Percentiles rank a stretch among this genome's conserved stretches.
Evolutionary conservation across 352 stramenopile species (phyloP).

Genomic region (Thraustochytrium striatum): DNA sequence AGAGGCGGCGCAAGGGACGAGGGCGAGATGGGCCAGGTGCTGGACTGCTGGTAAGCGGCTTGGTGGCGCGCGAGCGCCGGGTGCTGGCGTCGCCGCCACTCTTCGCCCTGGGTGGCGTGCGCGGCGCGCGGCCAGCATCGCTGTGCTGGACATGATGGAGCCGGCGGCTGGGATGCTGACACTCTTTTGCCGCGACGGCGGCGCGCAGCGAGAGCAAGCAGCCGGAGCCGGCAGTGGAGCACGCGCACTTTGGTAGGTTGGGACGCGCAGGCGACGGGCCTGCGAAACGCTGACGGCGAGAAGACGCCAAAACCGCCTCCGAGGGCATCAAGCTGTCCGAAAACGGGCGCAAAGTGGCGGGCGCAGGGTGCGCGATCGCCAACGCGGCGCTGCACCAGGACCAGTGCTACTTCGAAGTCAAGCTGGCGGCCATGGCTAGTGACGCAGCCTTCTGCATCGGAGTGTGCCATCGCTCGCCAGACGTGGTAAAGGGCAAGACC

Average conservation of each 20-base stretch:
- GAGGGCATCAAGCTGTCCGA: not conserved
- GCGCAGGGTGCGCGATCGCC: not conserved
- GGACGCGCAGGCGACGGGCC: no score
- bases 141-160: no score
- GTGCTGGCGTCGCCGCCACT: not conserved
- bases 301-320: slow-evolving; percentile 1
- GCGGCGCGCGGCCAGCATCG: not conserved
- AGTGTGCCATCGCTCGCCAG: not conserved
- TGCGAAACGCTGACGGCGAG: not conserved
- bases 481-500: not conserved
- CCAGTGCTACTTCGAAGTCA: slow-evolving; percentile 44
- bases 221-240: not conserved
- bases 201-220: not conserved
- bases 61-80: no score
- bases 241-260: slow-evolving; percentile 11
- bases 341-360: not conserved
- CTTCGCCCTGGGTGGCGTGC: not conserved
- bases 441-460: slow-evolving; percentile 6
- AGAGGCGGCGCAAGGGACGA: no score
- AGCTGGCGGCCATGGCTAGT: not conserved
- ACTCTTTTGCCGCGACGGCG: no score
- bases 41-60: slow-evolving; percentile 34
- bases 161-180: no score
- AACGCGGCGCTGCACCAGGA: slow-evolving; percentile 38
- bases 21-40: slow-evolving; percentile 31